phyloP scores from a whole-genome alignment of 306 rosid species.

The Quercus ilex region DNA sequence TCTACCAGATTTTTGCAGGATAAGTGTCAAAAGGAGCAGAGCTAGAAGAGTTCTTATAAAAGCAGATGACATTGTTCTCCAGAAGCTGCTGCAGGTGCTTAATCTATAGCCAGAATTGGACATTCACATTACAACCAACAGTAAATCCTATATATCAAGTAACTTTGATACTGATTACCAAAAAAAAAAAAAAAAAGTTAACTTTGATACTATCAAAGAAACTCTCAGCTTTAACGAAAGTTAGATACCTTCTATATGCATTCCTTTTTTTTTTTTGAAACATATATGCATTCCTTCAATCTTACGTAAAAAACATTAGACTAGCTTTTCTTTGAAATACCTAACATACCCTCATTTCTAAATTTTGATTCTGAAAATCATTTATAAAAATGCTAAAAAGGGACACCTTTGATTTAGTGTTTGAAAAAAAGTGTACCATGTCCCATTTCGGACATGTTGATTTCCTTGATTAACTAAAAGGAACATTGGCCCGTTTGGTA shows the following conservation, averaged over 20 bases:
- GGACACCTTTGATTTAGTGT: not conserved
- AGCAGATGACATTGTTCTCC: constrained; percentile 19
- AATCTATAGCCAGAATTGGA: not conserved
- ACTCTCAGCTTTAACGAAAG: constrained; percentile 32
- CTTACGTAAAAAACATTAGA: constrained; percentile 10
- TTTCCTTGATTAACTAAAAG: no score
- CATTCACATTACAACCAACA: constrained; percentile 9
- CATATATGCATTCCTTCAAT: constrained; percentile 28
- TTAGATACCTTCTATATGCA: constrained; percentile 14
- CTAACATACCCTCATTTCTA: not conserved
- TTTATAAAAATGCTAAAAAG: no score
- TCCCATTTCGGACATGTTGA: no score
- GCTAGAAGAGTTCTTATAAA: constrained; percentile 13
- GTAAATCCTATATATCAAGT: not conserved
- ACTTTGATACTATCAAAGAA: not conserved
- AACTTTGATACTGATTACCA: not conserved
- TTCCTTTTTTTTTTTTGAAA: not conserved
- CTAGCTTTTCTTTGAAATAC: not conserved
- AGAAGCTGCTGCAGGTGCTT: not conserved
- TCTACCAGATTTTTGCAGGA: constrained; percentile 21
- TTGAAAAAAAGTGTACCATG: not conserved
- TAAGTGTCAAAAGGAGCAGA: constrained; percentile 13
- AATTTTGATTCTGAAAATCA: no score
- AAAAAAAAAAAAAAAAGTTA: no score
- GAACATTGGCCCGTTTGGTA: no score